phyloP scores from a whole-genome alignment of 495 filamentous ascomycete genomes.

The Bombardia bombarda region DNA sequence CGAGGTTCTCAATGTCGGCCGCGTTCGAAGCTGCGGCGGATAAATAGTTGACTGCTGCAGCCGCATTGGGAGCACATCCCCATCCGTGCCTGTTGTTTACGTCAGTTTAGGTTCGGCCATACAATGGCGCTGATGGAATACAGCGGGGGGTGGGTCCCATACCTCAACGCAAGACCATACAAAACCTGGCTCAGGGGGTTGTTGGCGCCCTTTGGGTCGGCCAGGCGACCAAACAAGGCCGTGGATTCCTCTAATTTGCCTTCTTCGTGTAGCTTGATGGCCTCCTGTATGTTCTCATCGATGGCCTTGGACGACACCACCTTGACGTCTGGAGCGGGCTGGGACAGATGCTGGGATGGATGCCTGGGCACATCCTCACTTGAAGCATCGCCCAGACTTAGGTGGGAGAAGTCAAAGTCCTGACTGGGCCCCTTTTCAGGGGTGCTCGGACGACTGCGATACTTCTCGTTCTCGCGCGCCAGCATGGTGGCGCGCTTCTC shows the following conservation, averaged over 20 bases:
- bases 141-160: no score
- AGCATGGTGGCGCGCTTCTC: slow-evolving; percentile 84
- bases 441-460: slow-evolving; percentile 31
- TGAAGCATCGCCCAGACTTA: slow-evolving; percentile 17
- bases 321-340: slow-evolving; percentile 10
- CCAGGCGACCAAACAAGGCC: slow-evolving; percentile 75
- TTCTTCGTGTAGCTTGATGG: slow-evolving; percentile 87
- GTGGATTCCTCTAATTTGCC: slow-evolving; percentile 73
- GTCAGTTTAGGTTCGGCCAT: slow-evolving; percentile 11
- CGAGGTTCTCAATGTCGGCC: slow-evolving; percentile 74
- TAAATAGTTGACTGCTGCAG: slow-evolving; percentile 71
- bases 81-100: slow-evolving; percentile 69
- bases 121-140: no score
- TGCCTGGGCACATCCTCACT: slow-evolving; percentile 8
- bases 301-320: slow-evolving; percentile 39
- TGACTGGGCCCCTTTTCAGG: slow-evolving; percentile 17
- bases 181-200: slow-evolving; percentile 94
- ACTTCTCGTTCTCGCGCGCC: slow-evolving; percentile 55
- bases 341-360: background rate
- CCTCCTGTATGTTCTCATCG: slow-evolving; percentile 84
- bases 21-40: slow-evolving; percentile 86
- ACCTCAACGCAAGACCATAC: slow-evolving; percentile 90
- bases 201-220: slow-evolving; percentile 76
- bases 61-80: slow-evolving; percentile 69
- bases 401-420: slow-evolving; percentile 14